Evolutionary conservation across 768 basidiomycete species (phyloP).

Genomic region (Suillus tomentosus): DNA sequence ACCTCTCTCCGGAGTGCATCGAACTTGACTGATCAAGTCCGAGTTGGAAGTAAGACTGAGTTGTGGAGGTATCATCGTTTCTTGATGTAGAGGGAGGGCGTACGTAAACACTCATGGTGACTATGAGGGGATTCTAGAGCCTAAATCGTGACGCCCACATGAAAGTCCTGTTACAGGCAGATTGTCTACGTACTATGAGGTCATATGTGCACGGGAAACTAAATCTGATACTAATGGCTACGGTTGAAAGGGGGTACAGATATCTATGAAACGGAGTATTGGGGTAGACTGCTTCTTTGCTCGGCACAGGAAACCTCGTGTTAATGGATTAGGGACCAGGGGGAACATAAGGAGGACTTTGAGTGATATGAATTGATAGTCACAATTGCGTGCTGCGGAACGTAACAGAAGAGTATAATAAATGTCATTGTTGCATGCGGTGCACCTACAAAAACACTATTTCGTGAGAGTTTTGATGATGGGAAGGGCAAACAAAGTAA

Average conservation of each 20-base stretch:
- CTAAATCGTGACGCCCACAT: not conserved
- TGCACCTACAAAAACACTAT: not conserved
- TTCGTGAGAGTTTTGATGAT: not conserved
- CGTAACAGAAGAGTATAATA: not conserved
- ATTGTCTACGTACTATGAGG: not conserved
- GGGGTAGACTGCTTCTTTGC: conserved; percentile 2
- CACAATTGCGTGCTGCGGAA: not conserved
- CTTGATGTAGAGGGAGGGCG: no score
- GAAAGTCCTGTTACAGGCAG: not conserved
- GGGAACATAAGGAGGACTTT: no score
- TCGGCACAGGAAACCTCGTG: not conserved
- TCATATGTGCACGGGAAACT: not conserved
- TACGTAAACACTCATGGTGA: not conserved
- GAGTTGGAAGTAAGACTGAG: not conserved
- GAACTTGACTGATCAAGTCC: not conserved
- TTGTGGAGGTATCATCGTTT: not conserved
- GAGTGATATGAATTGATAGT: no score
- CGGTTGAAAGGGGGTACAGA: not conserved
- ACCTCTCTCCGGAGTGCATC: no score
- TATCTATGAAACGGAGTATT: not conserved
- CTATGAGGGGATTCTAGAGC: not conserved
- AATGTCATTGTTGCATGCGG: not conserved
- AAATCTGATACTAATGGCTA: not conserved
- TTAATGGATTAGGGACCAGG: not conserved
- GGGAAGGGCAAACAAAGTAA: not conserved